These are phyloP conservation scores for Eutypella sp. DNA, from an alignment of 2,329 filamentous ascomycete species.

Conservation along the genomic window DNA sequence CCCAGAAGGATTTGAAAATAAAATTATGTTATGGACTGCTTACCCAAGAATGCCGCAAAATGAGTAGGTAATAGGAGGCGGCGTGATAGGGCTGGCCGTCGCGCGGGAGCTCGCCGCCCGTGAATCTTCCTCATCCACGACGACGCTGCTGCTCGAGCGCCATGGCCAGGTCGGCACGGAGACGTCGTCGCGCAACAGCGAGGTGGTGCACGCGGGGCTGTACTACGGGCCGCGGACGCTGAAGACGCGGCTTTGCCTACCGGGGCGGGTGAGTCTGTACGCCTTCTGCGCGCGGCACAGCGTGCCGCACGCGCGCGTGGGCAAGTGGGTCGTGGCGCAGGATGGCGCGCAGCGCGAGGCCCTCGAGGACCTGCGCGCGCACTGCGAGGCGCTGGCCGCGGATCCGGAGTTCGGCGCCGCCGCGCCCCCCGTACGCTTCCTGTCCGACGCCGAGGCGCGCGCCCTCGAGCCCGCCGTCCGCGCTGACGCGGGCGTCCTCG, in stretches of 20 bases:
- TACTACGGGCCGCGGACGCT: slow-evolving; percentile 77
- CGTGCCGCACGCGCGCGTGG: slow-evolving; percentile 69
- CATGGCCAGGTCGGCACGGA: slow-evolving; percentile 74
- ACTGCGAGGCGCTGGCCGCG: slow-evolving; percentile 30
- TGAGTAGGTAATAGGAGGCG: slow-evolving; percentile 56
- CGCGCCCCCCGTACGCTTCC: slow-evolving; percentile 43
- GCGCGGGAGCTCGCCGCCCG: slow-evolving; percentile 66
- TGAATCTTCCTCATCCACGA: slow-evolving; percentile 52
- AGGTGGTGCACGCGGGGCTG: slow-evolving; percentile 93
- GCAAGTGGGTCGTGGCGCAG: slow-evolving; percentile 96
- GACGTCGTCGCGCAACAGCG: slow-evolving; percentile 85
- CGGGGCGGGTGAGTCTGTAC: slow-evolving; percentile 74
- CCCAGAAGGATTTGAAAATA: slow-evolving; percentile 26
- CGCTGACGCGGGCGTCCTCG: slow-evolving; percentile 69
- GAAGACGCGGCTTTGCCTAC: slow-evolving; percentile 79
- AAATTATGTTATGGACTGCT: no score
- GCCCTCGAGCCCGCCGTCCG: slow-evolving; percentile 69
- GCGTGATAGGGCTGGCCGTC: slow-evolving; percentile 73
- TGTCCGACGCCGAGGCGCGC: slow-evolving; percentile 57
- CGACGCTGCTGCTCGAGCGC: slow-evolving; percentile 76
- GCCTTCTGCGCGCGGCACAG: slow-evolving; percentile 61
- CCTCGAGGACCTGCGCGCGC: slow-evolving; percentile 45
- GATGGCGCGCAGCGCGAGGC: slow-evolving; percentile 63
- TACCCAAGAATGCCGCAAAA: no score
- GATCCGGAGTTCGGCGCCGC: slow-evolving; percentile 17